Percentiles rank a stretch among this genome's conserved stretches.
Evolutionary conservation across 768 basidiomycete genomes (phyloP).

Genomic region (Psilocybe subaeruginosa): DNA sequence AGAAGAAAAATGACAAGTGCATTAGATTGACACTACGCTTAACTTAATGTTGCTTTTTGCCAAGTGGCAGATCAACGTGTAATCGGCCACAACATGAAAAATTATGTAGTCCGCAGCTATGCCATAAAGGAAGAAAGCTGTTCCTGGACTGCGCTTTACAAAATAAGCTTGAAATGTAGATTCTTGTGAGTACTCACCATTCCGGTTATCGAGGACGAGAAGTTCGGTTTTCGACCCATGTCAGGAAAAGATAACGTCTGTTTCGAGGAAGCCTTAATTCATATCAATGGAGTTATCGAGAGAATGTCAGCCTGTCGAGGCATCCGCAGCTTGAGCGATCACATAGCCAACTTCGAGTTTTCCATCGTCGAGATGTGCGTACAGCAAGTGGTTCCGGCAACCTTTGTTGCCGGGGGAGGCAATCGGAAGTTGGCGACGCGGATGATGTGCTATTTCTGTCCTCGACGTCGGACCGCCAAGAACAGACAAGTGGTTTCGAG

Average conservation of each 20-base stretch:
- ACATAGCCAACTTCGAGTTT: not conserved
- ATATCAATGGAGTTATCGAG: not conserved
- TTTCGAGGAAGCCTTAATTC: not conserved
- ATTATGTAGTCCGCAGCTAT: not conserved
- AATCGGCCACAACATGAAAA: not conserved
- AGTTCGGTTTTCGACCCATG: not conserved
- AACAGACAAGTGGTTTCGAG: too few relatives aligned
- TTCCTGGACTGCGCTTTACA: constrained; percentile 10
- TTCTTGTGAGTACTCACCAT: constrained; percentile 3
- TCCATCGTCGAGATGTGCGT: not conserved
- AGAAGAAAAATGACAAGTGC: not conserved
- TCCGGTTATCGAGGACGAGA: not conserved
- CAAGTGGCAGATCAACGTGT: constrained; percentile 2
- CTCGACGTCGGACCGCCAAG: too few relatives aligned
- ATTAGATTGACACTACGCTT: not conserved
- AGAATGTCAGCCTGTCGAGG: not conserved
- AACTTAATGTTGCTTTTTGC: not conserved
- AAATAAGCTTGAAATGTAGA: constrained; percentile 15
- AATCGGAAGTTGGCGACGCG: not conserved
- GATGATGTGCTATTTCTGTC: not conserved
- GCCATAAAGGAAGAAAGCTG: not conserved
- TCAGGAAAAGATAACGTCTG: constrained; percentile 3
- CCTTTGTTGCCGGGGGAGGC: not conserved
- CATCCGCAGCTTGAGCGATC: not conserved
- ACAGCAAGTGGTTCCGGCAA: not conserved